Evolutionary conservation across 805 yeast species (phyloP), one percentile per base, ranked within the genome.

Genomic region (Wickerhamomyces xylosicus): DNA sequence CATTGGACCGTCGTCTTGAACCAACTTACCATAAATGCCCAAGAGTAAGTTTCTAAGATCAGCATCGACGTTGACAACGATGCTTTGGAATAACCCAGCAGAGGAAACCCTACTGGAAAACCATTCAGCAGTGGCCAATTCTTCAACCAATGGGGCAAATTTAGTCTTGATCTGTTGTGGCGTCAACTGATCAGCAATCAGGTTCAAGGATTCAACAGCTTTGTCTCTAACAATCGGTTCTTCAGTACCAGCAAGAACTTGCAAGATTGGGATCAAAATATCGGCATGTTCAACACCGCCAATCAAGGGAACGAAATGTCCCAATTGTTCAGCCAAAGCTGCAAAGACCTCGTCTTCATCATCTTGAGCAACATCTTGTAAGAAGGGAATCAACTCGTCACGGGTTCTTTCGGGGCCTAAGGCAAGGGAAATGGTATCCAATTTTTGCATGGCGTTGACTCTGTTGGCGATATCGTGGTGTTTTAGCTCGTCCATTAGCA

Each of bases 301-400:
- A 41, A 92, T 77, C 43, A 77, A 74, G 5, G 96, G 95, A 28
- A 87, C 77, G 58, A 92, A 90, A 41, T 75, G 74, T 36, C 95
- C 95, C 50, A 92, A 65, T 66, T 89, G 90, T 50, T 82, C 85
- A 3, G 97, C 97, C 46, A 94, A 71, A 17, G 87, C 90, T 2
- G 96, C 85, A 61, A 90, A 81, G 6, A 92, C 95, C 63, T 92
- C 99, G 61, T 92, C 99, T 63, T 92, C 99, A 58, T 94, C 99
- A 52, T 92, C 99, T 48, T 85, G 92, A 9, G 89, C 86, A 19
- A 82, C 92, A 38, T 68, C 74, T 48, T 80, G 85, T 45, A 92
- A 70, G 54, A 90, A 92, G 29, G 97, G 97, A 39, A 92, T 68
- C 55, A 92, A 71, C 58, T 92, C 98, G 35, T 72, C 72, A 43